Conservation (phyloP, 129 eudicot genomes). For the sunflower (Helianthus annuus) region HanXRQr2.0-SUNRISE NC_035439.2:91967561-91968060, state of each 20-base stretch:
- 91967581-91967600: conserved; percentile 51
- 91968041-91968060: conserved; percentile 66
- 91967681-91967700: too few relatives aligned
- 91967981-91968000: conserved; percentile 85
- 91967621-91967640: too few relatives aligned
- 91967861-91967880: too few relatives aligned
- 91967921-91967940: not conserved
- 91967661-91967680: too few relatives aligned
- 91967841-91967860: too few relatives aligned
- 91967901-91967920: not conserved
- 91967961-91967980: conserved; percentile 42
- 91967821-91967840: too few relatives aligned
- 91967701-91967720: too few relatives aligned
- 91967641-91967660: too few relatives aligned
- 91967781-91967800: too few relatives aligned
- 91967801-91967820: too few relatives aligned
- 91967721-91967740: too few relatives aligned
- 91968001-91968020: conserved; percentile 84
- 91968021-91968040: conserved; percentile 40
- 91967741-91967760: not conserved
- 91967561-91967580: conserved; percentile 68
- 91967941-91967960: not conserved
- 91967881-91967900: not conserved
- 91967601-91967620: not conserved
- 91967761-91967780: not conserved